These are phyloP conservation scores for Fusarium bactridioides DNA, from an alignment of 2,329 filamentous ascomycete species.

Conservation along the genomic window DNA sequence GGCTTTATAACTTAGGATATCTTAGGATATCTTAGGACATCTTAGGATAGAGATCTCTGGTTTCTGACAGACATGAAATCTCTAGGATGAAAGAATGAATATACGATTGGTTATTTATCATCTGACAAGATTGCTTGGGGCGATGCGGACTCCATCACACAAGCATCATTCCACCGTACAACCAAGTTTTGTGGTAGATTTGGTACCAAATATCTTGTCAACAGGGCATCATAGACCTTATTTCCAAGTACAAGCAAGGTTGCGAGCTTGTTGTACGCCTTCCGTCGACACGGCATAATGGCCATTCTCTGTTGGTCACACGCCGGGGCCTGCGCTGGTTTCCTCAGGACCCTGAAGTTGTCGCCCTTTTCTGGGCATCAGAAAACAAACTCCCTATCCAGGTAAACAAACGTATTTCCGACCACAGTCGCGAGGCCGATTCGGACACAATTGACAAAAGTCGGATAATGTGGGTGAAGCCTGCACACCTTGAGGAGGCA, in stretches of 20 bases:
- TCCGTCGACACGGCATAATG: not conserved
- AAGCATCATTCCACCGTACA: not conserved
- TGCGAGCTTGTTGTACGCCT: not conserved
- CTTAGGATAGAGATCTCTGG: not conserved
- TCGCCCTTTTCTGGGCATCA: not conserved
- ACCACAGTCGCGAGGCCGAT: not conserved
- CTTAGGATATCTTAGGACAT: too few relatives aligned
- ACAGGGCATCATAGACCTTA: not conserved
- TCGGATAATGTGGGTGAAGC: not conserved
- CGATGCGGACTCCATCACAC: not conserved
- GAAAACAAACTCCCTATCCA: not conserved
- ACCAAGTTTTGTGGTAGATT: not conserved
- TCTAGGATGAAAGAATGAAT: conserved; percentile 29
- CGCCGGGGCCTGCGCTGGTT: not conserved
- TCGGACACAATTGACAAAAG: not conserved
- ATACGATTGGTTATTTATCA: not conserved
- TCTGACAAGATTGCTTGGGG: not conserved
- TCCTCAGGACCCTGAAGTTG: not conserved
- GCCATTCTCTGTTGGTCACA: not conserved
- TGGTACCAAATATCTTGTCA: not conserved
- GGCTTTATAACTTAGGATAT: not conserved
- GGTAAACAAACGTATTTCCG: not conserved
- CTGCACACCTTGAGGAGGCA: not conserved
- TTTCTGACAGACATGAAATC: not conserved
- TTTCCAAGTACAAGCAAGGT: not conserved